Conservation (phyloP, 2,329 filamentous ascomycete genomes). For the Cercospora zeae-maydis region DNA sequence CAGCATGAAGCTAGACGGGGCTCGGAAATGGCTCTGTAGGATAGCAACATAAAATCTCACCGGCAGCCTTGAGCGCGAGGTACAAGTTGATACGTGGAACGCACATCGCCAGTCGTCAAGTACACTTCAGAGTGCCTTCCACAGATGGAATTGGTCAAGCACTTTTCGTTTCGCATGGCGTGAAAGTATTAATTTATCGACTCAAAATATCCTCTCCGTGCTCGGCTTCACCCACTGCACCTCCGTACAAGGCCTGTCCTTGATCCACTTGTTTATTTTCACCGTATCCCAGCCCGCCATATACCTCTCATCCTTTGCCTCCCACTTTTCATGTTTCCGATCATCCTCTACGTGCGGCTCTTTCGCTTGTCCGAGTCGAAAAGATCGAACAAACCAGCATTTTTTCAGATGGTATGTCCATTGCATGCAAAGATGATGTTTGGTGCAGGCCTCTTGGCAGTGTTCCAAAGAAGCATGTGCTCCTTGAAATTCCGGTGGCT, state of each 20-base stretch:
- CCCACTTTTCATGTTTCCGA: conserved; percentile 27
- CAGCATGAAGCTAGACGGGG: background rate
- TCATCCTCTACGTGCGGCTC: conserved; percentile 30
- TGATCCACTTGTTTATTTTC: conserved; percentile 37
- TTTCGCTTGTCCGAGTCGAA: conserved; percentile 39
- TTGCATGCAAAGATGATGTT: conserved; percentile 35
- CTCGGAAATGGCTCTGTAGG: background rate
- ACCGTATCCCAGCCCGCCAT: conserved; percentile 40
- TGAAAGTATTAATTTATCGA: background rate
- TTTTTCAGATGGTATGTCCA: conserved; percentile 32
- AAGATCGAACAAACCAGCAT: conserved; percentile 33
- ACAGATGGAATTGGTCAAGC: background rate
- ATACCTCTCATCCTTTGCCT: conserved; percentile 38
- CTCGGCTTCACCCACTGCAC: conserved; percentile 41
- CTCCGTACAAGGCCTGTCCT: conserved; percentile 38
- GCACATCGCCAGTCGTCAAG: background rate
- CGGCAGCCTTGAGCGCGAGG: background rate
- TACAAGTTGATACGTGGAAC: too few relatives aligned
- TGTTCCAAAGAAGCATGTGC: conserved; percentile 34
- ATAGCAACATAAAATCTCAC: background rate
- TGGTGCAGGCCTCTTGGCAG: conserved; percentile 48
- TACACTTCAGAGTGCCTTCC: background rate
- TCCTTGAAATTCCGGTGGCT: conserved; percentile 27
- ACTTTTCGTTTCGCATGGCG: background rate
- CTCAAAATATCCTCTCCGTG: conserved; percentile 26